phyloP scores from a whole-genome alignment of 2,329 filamentous ascomycete genomes.

The Ceratocystis huliohia region DNA sequence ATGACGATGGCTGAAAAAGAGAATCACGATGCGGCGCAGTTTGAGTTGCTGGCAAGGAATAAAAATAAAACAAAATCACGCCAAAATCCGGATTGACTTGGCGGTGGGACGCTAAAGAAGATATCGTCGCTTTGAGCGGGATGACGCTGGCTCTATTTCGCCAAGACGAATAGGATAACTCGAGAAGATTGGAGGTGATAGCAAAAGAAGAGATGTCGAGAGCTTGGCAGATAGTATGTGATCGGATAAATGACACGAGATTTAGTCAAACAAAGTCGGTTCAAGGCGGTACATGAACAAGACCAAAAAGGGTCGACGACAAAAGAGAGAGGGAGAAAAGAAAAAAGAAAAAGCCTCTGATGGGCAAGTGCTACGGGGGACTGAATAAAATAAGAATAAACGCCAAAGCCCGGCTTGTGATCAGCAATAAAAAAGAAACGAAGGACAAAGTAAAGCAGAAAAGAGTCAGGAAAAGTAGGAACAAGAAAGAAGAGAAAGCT shows the following conservation, averaged over 20 bases:
- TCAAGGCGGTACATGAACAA: not conserved
- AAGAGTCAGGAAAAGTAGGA: not conserved
- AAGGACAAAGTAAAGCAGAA: not conserved
- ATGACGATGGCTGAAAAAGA: not conserved
- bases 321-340: not conserved
- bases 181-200: not conserved
- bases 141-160: not conserved
- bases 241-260: slow-evolving; percentile 4
- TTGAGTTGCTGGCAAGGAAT: not conserved
- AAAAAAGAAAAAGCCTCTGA: not conserved
- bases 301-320: not conserved
- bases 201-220: not conserved
- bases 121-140: not conserved
- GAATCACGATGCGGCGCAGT: not conserved
- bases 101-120: not conserved
- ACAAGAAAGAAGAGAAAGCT: slow-evolving; percentile 1
- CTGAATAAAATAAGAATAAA: not conserved
- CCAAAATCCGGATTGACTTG: not conserved
- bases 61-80: not conserved
- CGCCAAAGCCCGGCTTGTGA: not conserved
- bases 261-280: not conserved
- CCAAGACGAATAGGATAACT: not conserved
- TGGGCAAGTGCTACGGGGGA: not conserved
- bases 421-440: not conserved
- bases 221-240: not conserved